phyloP scores from a whole-genome alignment of 129 eudicot species.

The Tagetes patula region DNA sequence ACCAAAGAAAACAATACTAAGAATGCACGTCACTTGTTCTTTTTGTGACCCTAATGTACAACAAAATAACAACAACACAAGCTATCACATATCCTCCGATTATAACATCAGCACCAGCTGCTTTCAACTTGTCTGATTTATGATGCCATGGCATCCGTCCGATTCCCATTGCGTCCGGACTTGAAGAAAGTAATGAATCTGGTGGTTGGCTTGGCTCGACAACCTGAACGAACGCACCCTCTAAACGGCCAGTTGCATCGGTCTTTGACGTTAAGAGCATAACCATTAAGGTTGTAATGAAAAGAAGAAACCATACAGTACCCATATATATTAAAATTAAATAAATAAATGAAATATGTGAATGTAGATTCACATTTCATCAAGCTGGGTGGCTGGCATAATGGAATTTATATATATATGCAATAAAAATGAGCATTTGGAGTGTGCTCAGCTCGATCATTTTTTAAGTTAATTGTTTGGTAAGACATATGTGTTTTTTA shows the following conservation, averaged over 20 bases:
- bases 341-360: constrained; percentile 17
- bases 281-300: constrained; percentile 15
- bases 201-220: constrained; percentile 27
- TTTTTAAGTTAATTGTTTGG: constrained; percentile 16
- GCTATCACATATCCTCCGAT: constrained; percentile 34
- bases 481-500: constrained; percentile 12
- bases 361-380: neutral
- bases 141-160: constrained; percentile 35
- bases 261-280: constrained; percentile 15
- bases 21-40: too few species aligned
- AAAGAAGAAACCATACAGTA: constrained; percentile 27
- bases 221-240: constrained; percentile 2
- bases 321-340: constrained; percentile 3
- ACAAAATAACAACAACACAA: too few species aligned
- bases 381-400: too few species aligned
- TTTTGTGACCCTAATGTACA: too few species aligned
- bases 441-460: neutral
- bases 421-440: neutral
- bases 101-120: constrained; percentile 52
- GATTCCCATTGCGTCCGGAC: constrained; percentile 7
- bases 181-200: constrained; percentile 8
- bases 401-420: too few species aligned
- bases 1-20: too few species aligned
- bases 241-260: constrained; percentile 23
- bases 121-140: constrained; percentile 26